These are phyloP conservation scores for Neonectria ditissima DNA, from an alignment of 2,329 filamentous ascomycete genomes.

Conservation along the genomic window DNA sequence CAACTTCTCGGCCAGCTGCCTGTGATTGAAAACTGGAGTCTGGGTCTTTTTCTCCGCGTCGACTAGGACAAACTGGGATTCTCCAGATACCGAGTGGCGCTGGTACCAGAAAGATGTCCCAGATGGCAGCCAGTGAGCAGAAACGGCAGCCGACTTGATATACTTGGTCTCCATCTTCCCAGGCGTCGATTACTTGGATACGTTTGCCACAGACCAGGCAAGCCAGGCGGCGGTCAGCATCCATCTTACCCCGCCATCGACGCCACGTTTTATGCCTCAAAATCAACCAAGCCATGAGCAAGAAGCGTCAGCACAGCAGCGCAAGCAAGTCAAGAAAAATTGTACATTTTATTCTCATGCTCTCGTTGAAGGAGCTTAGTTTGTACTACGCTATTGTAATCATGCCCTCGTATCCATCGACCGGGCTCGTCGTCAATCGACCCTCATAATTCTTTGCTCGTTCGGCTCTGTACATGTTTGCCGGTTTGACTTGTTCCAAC, in stretches of 20 bases:
- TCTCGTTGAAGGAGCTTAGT: not conserved
- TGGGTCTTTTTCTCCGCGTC: slow-evolving; percentile 29
- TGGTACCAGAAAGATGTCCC: slow-evolving; percentile 45
- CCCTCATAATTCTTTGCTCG: not conserved
- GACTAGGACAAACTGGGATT: slow-evolving; percentile 40
- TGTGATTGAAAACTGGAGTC: slow-evolving; percentile 40
- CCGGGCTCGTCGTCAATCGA: not conserved
- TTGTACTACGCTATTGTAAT: not conserved
- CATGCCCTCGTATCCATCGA: not conserved
- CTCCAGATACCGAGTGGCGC: slow-evolving; percentile 16
- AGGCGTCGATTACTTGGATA: not conserved
- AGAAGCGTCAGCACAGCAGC: not conserved
- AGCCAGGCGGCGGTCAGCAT: not conserved
- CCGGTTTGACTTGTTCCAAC: not conserved
- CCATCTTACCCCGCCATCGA: not conserved
- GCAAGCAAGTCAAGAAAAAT: not conserved
- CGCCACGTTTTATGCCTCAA: not conserved
- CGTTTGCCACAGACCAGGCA: not conserved
- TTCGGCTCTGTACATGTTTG: not conserved
- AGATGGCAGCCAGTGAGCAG: slow-evolving; percentile 39
- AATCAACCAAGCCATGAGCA: not conserved
- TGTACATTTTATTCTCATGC: not conserved
- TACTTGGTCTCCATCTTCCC: slow-evolving; percentile 16
- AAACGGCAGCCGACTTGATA: slow-evolving; percentile 29
- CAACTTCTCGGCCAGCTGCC: slow-evolving; percentile 34